A percentile compares a stretch with the other conserved stretches of the same genome.
phyloP scores from a whole-genome alignment of 1,284 basidiomycete species.

The Apiotrichum sp. region DNA sequence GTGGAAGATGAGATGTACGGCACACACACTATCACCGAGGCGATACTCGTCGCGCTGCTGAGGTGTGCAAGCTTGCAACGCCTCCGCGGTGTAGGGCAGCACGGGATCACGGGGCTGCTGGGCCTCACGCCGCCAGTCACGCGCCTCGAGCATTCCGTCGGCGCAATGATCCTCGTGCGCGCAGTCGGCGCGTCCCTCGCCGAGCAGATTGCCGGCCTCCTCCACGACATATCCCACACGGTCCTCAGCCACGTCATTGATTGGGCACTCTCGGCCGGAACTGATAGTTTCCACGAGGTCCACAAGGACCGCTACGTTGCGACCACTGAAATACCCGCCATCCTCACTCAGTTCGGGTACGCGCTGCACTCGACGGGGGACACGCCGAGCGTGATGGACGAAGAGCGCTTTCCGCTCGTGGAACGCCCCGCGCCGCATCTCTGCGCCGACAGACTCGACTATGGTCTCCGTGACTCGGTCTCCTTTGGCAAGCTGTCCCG shows the following conservation, averaged over 20 bases:
- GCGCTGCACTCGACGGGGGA: not conserved
- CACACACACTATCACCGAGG: constrained; percentile 6
- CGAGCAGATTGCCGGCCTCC: constrained; percentile 14
- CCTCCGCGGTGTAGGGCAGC: constrained; percentile 11
- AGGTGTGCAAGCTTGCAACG: constrained; percentile 1
- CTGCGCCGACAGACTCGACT: constrained; percentile 18
- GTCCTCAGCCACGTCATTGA: constrained; percentile 14
- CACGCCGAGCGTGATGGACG: constrained; percentile 5
- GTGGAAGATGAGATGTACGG: constrained; percentile 14
- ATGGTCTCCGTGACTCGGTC: constrained; percentile 16
- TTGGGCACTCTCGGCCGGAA: not conserved
- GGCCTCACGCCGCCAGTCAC: constrained; percentile 12
- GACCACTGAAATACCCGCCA: constrained; percentile 3
- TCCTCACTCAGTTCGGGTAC: constrained; percentile 1
- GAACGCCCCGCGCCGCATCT: constrained; percentile 11
- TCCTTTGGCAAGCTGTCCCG: constrained; percentile 6
- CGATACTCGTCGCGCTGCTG: constrained; percentile 7
- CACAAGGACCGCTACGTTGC: constrained; percentile 14
- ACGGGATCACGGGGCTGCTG: constrained; percentile 14
- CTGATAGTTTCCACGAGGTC: constrained; percentile 10
- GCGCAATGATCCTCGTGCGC: constrained; percentile 16
- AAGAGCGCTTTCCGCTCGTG: constrained; percentile 14
- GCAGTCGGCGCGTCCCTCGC: constrained; percentile 7
- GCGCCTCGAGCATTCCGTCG: constrained; percentile 15
- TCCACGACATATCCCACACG: constrained; percentile 17